Base-by-base conservation (phyloP, 176 grass and related monocot species). In the Cymbopogon citratus region DNA sequence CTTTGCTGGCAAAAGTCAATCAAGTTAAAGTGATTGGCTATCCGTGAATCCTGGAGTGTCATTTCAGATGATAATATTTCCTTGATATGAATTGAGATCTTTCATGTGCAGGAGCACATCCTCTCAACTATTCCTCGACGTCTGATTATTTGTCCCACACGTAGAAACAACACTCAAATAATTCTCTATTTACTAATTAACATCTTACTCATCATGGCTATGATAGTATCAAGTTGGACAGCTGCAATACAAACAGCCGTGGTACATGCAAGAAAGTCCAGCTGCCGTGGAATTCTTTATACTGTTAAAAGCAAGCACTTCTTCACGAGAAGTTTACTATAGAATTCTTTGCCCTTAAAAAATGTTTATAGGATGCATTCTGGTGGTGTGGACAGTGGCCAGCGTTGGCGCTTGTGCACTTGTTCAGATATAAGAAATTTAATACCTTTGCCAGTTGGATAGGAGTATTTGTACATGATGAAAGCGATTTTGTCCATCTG, bases 401-500 rank as follows among this genome's bases (percentile, higher is more conserved):
- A 66, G 66, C 66, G 21, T 8, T 15, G 19, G 11, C 35, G 19
- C 43, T 71, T 40, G 12, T 40, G 12, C 29, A 63, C 13, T 77
- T 81, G 34, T 56, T 71, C 44, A 45, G 39, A 16, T 45, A 26
- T 6, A 75, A 13, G 12, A 15, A 15, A 25, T 79, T 79, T 52
- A 75, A 62, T 64, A 80, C 31, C 5, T 85, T 46, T 54, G 87
- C 77, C 71, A 85, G 87, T 81, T 81, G 87, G 63, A 59, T 11
- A 9, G 0, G 54, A 81, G 25, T 25, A 72, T 72, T 28, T 45
- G 25, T 73, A 77, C 64, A 35, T 29, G 71, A 52, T 54, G 82
- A 76, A 85, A 89, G 49, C 23, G 81, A 68, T 62, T 6, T 60
- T 59, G 63, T 80, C 12, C 40, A 79, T 46, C 51, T 69, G 69